Evolutionary conservation across 192 early-diverging fungal species (phyloP).

Genomic region (Backusella tuberculispora): DNA sequence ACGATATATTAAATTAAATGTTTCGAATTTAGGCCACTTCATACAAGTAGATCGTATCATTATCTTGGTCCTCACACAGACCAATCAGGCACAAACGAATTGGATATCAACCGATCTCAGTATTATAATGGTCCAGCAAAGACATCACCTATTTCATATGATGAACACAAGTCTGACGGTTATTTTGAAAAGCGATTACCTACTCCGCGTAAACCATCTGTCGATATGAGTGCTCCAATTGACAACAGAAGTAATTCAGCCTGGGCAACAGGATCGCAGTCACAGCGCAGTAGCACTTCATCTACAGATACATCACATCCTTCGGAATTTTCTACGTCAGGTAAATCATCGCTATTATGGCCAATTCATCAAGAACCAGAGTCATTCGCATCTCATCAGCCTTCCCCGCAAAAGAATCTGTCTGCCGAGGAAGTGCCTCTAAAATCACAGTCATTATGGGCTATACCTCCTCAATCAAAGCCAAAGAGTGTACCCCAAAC

Average conservation of each 20-base stretch:
- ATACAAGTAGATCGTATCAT: background rate
- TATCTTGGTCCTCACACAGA: background rate
- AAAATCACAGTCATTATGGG: background rate
- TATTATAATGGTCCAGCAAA: conserved; percentile 2
- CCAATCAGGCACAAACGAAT: background rate
- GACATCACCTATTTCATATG: conserved; percentile 1
- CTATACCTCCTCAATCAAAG: background rate
- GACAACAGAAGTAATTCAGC: background rate
- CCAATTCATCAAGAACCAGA: conserved; percentile 10
- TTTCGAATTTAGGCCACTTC: background rate
- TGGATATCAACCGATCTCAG: background rate
- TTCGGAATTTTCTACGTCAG: background rate
- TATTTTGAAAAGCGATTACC: background rate
- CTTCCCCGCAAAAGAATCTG: background rate
- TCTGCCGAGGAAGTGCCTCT: background rate
- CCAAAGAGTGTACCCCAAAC: background rate
- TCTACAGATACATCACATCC: conserved; percentile 13
- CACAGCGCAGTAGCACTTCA: conserved; percentile 13
- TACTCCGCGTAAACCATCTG: conserved; percentile 11
- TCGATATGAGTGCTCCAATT: background rate
- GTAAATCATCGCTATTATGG: background rate
- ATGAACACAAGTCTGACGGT: conserved; percentile 9
- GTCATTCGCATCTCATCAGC: background rate
- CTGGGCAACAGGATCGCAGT: conserved; percentile 9
- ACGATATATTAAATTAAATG: background rate